Evolutionary conservation across 352 stramenopile species (phyloP), one percentile per base, ranked within the genome.

Genomic region (Hyaloperonospora arabidopsidis): DNA sequence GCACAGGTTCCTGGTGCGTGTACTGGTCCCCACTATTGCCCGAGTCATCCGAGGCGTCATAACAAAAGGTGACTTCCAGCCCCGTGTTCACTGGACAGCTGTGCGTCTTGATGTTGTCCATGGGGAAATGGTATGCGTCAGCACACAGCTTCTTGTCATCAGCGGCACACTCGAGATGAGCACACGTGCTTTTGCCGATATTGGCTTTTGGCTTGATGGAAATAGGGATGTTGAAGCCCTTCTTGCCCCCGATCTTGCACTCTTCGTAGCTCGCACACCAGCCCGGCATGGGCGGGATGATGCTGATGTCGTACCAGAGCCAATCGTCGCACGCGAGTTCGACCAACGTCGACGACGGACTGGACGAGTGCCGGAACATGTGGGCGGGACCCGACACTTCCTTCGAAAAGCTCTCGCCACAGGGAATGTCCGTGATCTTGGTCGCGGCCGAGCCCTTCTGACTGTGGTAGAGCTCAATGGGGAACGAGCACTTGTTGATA

Each of bases 71-170:
- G 2, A 89, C 68, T 14, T 80, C 66, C 38, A 76, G 70, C 8
- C 59, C 59, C 2, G 65, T 69, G 17, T 54, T 61, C 2, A 29
- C 41, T 0, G 70, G 65, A 22, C 79, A 89, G 43, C 67, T 67
- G 63, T 79, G 76, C n/a, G 68, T 89, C 67, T 89, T 89, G 40
- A 50, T 65, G 54, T 87, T 63, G 57, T 86, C 79, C 49, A 43
- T 63, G 5, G 79, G 79, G 57, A 63, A 89, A 14, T 76, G 62
- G 63, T 89, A 89, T 10, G 72, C 79, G 38, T 86, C 74, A 8
- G 53, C 36, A 52, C 76, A 87, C 3, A 45, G 11, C 0, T 49
- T 22, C 23, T 69, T 54, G 55, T 70, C 63, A 25, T 77, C 59
- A 0, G 28, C 21, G 0, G 56, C 49, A 14, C 78, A 86, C 6